These are phyloP conservation scores for Epichloe glyceriae DNA, from an alignment of 2,329 filamentous ascomycete genomes.

Conservation along the genomic window DNA sequence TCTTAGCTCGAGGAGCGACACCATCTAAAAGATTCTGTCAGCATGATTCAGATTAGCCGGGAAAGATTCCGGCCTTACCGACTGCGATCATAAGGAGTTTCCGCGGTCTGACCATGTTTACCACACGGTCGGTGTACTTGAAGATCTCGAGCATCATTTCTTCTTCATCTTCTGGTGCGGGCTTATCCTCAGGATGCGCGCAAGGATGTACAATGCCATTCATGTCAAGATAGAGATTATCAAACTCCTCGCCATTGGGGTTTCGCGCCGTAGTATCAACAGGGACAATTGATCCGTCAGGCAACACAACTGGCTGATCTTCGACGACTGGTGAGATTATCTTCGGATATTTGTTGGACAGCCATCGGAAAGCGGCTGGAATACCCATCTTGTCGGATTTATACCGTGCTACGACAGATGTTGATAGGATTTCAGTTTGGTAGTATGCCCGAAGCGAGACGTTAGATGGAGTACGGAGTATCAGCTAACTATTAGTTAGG, in stretches of 20 bases:
- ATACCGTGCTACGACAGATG: not conserved
- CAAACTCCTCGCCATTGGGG: constrained; percentile 94
- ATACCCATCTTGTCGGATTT: constrained; percentile 59
- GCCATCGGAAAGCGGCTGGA: constrained; percentile 89
- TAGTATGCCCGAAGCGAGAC: no score
- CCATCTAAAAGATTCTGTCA: constrained; percentile 50
- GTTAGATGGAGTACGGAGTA: no score
- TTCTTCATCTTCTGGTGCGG: constrained; percentile 83
- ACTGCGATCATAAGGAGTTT: constrained; percentile 97
- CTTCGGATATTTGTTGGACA: constrained; percentile 94
- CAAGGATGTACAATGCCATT: constrained; percentile 99
- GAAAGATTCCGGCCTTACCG: constrained; percentile 38
- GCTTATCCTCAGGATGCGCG: constrained; percentile 89
- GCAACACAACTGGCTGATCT: constrained; percentile 65
- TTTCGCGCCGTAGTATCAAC: constrained; percentile 76
- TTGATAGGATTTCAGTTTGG: not conserved
- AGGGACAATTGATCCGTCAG: constrained; percentile 70
- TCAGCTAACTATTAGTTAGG: no score
- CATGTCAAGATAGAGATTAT: constrained; percentile 98
- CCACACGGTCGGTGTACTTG: constrained; percentile 94
- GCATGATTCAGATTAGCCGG: constrained; percentile 4
- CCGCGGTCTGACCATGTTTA: constrained; percentile 95
- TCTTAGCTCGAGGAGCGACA: constrained; percentile 93
- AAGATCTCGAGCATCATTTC: constrained; percentile 99
- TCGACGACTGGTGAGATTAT: constrained; percentile 88